These are phyloP conservation scores for Cytospora piceicola DNA, from an alignment of 2,329 filamentous ascomycete genomes.

Conservation along the genomic window DNA sequence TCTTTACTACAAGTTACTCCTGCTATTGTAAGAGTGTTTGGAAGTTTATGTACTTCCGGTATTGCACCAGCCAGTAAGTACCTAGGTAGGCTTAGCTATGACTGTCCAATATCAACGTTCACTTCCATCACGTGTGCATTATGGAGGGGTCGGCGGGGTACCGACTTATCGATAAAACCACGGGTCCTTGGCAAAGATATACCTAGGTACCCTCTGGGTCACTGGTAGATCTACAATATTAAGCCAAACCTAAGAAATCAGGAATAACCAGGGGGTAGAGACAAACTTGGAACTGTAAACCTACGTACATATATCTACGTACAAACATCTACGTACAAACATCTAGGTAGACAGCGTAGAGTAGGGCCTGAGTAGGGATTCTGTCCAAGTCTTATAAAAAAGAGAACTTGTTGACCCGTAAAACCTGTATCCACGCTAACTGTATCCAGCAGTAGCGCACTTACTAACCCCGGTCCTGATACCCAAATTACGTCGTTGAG, in stretches of 20 bases:
- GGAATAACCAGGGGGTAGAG: background rate
- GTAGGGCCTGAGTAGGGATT: too few relatives aligned
- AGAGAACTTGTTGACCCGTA: background rate
- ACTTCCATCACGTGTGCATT: background rate
- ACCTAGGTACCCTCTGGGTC: background rate
- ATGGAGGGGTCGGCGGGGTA: background rate
- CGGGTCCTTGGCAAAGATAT: background rate
- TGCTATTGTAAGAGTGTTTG: too few relatives aligned
- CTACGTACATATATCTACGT: too few relatives aligned
- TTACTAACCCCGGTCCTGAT: background rate
- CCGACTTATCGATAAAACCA: background rate
- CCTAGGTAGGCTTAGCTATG: too few relatives aligned
- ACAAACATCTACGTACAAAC: too few relatives aligned
- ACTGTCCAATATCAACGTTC: background rate
- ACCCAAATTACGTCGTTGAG: background rate
- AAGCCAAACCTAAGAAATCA: too few relatives aligned
- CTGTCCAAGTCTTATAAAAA: background rate
- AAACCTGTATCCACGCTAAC: background rate
- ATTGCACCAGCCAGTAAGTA: too few relatives aligned
- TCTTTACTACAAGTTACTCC: too few relatives aligned
- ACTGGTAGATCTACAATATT: too few relatives aligned
- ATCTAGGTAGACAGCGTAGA: too few relatives aligned
- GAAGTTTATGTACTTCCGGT: too few relatives aligned
- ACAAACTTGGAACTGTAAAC: background rate
- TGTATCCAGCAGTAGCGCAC: background rate